phyloP scores from a whole-genome alignment of 371 early-diverging fungal genomes.

The Apophysomyces variabilis region DNA sequence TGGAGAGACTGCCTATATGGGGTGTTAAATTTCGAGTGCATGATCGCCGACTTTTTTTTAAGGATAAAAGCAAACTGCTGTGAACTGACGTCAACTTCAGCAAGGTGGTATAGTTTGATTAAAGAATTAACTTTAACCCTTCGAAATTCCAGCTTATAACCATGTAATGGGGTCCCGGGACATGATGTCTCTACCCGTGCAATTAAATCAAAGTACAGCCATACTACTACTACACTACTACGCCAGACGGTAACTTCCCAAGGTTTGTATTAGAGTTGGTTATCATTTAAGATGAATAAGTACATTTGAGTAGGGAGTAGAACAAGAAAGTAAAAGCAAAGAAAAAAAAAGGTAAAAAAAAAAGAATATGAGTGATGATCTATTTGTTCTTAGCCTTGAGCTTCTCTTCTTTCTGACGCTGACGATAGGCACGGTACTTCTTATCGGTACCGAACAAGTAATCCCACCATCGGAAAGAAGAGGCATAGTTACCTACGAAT shows the following conservation, averaged over 20 bases:
- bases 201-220: not conserved
- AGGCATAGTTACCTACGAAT: conserved; percentile 79
- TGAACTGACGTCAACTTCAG: not conserved
- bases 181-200: not conserved
- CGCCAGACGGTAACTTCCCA: no score
- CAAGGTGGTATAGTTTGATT: not conserved
- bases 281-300: conserved; percentile 10
- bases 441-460: conserved; percentile 78
- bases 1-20: no score
- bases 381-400: conserved; percentile 7
- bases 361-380: not conserved
- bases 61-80: not conserved
- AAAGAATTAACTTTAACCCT: conserved; percentile 1
- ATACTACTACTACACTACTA: not conserved
- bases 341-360: not conserved
- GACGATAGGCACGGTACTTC: conserved; percentile 68
- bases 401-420: conserved; percentile 25
- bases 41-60: no score
- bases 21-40: no score
- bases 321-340: not conserved
- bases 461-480: conserved; percentile 85
- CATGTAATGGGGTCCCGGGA: not conserved
- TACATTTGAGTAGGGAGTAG: conserved; percentile 5
- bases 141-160: not conserved
- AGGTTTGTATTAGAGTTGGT: not conserved